phyloP scores from a whole-genome alignment of 2,329 filamentous ascomycete species.

The Fusarium sp. region DNA sequence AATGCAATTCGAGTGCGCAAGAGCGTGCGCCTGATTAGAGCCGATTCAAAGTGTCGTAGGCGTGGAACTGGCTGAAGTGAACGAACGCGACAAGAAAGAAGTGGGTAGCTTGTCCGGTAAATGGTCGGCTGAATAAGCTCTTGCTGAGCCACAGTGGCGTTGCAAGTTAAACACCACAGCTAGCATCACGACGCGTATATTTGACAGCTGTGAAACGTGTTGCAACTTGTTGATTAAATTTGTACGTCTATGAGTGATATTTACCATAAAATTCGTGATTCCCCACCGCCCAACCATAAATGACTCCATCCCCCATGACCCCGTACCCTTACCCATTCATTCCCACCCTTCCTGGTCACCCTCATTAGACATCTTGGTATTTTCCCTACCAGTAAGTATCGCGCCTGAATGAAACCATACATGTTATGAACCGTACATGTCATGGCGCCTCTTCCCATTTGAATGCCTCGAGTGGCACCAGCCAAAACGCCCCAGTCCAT shows the following conservation, averaged over 20 bases:
- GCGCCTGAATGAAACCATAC: constrained; percentile 4
- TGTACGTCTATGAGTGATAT: constrained; percentile 31
- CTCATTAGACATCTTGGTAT: constrained; percentile 25
- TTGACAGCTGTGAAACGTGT: background rate
- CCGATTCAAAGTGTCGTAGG: constrained; percentile 31
- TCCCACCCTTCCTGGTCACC: constrained; percentile 5
- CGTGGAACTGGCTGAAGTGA: constrained; percentile 33
- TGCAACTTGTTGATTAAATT: constrained; percentile 15
- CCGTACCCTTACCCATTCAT: constrained; percentile 13
- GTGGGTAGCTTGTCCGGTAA: constrained; percentile 42
- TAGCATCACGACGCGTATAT: background rate
- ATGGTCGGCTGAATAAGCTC: constrained; percentile 36
- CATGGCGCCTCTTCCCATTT: constrained; percentile 12
- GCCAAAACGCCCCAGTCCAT: constrained; percentile 33
- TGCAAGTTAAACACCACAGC: background rate
- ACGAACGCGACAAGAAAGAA: constrained; percentile 40
- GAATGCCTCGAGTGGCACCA: constrained; percentile 9
- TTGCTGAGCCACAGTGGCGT: background rate
- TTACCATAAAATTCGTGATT: constrained; percentile 11
- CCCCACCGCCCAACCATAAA: background rate
- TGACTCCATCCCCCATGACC: background rate
- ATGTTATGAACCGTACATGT: background rate
- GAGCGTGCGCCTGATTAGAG: constrained; percentile 28
- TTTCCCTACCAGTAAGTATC: background rate
- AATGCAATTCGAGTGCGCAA: constrained; percentile 21